Conservation (phyloP, 176 grass and related monocot species). For the Zoysia japonica region DNA sequence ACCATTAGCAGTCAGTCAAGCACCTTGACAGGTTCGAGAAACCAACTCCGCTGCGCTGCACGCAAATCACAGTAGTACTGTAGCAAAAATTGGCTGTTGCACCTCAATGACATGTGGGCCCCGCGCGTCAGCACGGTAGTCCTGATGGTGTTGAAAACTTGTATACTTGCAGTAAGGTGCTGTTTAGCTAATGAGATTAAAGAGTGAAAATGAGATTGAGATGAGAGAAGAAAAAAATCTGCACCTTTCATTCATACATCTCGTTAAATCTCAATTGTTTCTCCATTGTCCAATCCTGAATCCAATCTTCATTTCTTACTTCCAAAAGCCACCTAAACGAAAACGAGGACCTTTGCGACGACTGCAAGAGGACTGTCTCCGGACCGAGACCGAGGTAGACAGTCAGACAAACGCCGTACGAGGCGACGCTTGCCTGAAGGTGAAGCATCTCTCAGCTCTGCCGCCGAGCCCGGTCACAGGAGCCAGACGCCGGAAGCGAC, state of each 20-base stretch:
- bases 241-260: no score
- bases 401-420: background rate
- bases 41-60: constrained; percentile 1
- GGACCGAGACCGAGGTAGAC: background rate
- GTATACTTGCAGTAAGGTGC: background rate
- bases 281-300: no score
- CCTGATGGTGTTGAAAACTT: background rate
- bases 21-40: constrained; percentile 12
- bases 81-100: background rate
- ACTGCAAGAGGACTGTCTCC: constrained; percentile 4
- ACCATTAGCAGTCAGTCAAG: constrained; percentile 8
- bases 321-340: background rate
- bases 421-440: background rate
- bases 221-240: no score
- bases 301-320: no score
- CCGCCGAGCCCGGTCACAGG: background rate
- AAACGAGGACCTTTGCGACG: background rate
- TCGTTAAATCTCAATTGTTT: no score
- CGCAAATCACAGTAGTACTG: background rate
- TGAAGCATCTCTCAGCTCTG: background rate
- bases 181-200: no score
- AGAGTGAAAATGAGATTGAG: no score
- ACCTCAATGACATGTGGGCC: background rate
- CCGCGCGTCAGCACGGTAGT: background rate
- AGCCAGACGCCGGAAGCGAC: constrained; percentile 42